Evolutionary conservation across 2,329 filamentous ascomycete genomes (phyloP).

Genomic region (Aspergillus fijiensis): DNA sequence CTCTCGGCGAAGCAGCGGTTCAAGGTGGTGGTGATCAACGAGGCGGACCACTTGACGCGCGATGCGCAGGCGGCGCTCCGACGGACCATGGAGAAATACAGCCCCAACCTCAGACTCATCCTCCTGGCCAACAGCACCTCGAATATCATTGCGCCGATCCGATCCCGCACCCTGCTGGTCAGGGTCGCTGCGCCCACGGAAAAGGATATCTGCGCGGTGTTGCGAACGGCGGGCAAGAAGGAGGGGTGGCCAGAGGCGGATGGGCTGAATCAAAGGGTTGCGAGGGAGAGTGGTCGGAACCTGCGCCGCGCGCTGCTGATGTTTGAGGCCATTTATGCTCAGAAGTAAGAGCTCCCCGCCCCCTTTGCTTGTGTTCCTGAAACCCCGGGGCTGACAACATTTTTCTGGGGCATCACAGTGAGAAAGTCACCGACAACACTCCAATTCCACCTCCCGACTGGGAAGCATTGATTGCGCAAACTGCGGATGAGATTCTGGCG

Average conservation of each 20-base stretch:
- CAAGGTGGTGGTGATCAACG: constrained; percentile 99
- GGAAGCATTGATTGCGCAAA: constrained; percentile 85
- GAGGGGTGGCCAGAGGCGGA: constrained; percentile 79
- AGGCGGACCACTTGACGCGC: constrained; percentile 88
- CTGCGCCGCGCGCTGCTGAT: constrained; percentile 86
- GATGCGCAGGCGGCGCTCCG: constrained; percentile 94
- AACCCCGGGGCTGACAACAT: neutral
- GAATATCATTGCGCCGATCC: constrained; percentile 98
- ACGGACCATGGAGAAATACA: constrained; percentile 99
- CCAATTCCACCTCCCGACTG: constrained; percentile 93
- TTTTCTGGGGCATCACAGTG: constrained; percentile 55
- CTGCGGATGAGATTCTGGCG: constrained; percentile 89
- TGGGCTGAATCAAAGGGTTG: constrained; percentile 78
- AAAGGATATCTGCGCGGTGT: constrained; percentile 75
- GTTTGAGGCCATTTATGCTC: constrained; percentile 95
- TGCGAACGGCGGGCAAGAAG: constrained; percentile 68
- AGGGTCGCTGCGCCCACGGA: constrained; percentile 87
- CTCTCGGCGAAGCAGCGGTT: constrained; percentile 85
- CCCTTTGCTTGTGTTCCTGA: neutral
- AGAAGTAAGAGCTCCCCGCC: constrained; percentile 68
- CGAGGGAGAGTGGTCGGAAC: constrained; percentile 86
- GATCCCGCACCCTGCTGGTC: constrained; percentile 85
- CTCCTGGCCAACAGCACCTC: constrained; percentile 92
- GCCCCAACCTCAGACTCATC: constrained; percentile 87
- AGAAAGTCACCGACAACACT: constrained; percentile 83